phyloP scores from a whole-genome alignment of 768 basidiomycete species.

The Tulasnella sp. region DNA sequence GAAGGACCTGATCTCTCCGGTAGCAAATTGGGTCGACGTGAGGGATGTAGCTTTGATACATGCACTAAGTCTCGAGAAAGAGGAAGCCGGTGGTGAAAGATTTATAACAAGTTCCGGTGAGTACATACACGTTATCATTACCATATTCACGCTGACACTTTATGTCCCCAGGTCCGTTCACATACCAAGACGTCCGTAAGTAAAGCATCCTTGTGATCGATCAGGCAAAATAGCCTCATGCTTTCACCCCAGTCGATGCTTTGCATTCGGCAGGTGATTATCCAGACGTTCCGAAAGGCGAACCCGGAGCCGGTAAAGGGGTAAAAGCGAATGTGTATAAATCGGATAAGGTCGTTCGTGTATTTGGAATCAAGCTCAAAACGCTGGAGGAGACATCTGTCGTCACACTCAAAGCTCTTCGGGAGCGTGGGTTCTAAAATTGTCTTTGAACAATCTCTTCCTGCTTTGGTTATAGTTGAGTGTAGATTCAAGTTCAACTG shows the following conservation, averaged over 20 bases:
- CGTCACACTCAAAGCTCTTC: conserved; percentile 2
- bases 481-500: too few relatives aligned
- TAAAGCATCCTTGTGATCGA: background rate
- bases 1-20: background rate
- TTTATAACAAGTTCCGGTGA: conserved; percentile 14
- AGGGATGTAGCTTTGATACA: conserved; percentile 24
- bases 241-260: conserved; percentile 9
- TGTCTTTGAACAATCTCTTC: too few relatives aligned
- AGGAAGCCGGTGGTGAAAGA: conserved; percentile 19
- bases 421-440: conserved; percentile 9
- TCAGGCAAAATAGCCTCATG: background rate
- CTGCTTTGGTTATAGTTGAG: too few relatives aligned
- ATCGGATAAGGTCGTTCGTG: conserved; percentile 7
- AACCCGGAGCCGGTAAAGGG: conserved; percentile 3
- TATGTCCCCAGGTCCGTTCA: conserved; percentile 2
- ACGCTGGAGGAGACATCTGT: conserved; percentile 5
- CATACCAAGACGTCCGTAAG: conserved; percentile 8
- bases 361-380: conserved; percentile 12
- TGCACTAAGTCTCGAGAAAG: conserved; percentile 18
- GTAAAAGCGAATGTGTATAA: background rate
- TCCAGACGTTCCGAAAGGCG: conserved; percentile 7
- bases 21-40: conserved; percentile 22
- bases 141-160: background rate
- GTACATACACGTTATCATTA: background rate
- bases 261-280: background rate